Percentiles rank a stretch among this genome's conserved stretches.
Conservation (phyloP, 2,329 filamentous ascomycete genomes). For the Diaporthe sp. region DNA sequence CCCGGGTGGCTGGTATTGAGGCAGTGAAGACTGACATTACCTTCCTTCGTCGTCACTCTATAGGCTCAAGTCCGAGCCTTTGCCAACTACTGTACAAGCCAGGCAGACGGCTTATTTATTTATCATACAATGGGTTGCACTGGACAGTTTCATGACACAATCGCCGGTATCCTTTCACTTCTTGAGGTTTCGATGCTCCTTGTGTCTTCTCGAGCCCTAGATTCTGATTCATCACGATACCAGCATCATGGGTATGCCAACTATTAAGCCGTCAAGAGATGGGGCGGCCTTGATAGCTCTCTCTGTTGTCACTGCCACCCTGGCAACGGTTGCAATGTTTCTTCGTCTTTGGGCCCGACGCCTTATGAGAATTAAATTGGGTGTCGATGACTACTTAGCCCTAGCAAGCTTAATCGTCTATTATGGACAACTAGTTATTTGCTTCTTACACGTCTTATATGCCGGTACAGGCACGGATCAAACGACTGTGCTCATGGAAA, state of each 20-base stretch:
- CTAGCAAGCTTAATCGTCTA: not conserved
- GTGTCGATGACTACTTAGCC: not conserved
- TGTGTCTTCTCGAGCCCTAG: not conserved
- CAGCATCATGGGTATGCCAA: not conserved
- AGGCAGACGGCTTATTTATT: not conserved
- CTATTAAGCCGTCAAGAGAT: not conserved
- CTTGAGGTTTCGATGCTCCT: not conserved
- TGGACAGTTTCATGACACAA: not conserved
- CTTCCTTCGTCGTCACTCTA: not conserved
- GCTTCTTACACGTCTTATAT: not conserved
- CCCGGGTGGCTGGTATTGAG: not conserved
- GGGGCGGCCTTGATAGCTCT: not conserved
- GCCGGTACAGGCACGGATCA: not conserved
- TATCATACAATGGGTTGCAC: not conserved
- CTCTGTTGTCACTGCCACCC: not conserved
- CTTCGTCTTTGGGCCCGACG: slow-evolving; percentile 1
- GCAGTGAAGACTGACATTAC: not conserved
- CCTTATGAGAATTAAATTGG: not conserved
- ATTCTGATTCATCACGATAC: not conserved
- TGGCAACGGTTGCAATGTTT: not conserved
- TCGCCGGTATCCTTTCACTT: not conserved
- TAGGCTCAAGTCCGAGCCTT: not conserved
- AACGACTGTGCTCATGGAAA: not conserved
- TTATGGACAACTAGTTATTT: not conserved
- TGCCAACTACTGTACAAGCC: not conserved